These are phyloP conservation scores for Fimicolochytrium jonesii DNA, from an alignment of 192 early-diverging fungal species.

Conservation along the genomic window DNA sequence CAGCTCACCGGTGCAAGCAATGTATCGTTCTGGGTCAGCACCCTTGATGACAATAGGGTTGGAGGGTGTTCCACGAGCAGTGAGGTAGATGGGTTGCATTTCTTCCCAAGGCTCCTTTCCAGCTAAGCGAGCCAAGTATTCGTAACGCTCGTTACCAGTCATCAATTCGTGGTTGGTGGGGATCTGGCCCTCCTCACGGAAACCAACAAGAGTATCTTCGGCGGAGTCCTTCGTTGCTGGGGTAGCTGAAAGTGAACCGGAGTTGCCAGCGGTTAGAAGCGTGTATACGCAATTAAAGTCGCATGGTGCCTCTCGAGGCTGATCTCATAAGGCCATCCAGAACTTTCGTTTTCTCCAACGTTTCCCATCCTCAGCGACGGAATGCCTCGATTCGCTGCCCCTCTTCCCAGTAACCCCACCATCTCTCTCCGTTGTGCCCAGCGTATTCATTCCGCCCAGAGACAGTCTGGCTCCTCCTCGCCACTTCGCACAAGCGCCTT, in stretches of 20 bases:
- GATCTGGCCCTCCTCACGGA: conserved; percentile 54
- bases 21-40: conserved; percentile 71
- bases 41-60: conserved; percentile 86
- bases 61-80: conserved; percentile 69
- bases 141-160: conserved; percentile 86
- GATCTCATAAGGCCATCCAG: too few species aligned
- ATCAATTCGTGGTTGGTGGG: conserved; percentile 82
- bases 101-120: conserved; percentile 86
- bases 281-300: too few species aligned
- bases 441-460: too few species aligned
- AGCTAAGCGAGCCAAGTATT: conserved; percentile 77
- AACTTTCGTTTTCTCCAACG: too few species aligned
- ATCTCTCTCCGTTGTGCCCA: too few species aligned
- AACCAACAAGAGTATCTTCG: conserved; percentile 40
- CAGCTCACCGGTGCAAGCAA: conserved; percentile 88
- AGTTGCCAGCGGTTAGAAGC: neutral
- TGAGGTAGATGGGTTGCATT: conserved; percentile 71
- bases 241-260: neutral
- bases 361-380: too few species aligned
- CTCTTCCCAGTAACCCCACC: too few species aligned
- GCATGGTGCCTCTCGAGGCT: too few species aligned
- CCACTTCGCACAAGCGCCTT: too few species aligned
- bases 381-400: too few species aligned
- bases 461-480: too few species aligned
- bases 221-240: neutral